A percentile compares a stretch with the other conserved stretches of the same genome.
These are phyloP conservation scores for Linum trigynum DNA, from an alignment of 345 rosid genomes.

Conservation along the genomic window DNA sequence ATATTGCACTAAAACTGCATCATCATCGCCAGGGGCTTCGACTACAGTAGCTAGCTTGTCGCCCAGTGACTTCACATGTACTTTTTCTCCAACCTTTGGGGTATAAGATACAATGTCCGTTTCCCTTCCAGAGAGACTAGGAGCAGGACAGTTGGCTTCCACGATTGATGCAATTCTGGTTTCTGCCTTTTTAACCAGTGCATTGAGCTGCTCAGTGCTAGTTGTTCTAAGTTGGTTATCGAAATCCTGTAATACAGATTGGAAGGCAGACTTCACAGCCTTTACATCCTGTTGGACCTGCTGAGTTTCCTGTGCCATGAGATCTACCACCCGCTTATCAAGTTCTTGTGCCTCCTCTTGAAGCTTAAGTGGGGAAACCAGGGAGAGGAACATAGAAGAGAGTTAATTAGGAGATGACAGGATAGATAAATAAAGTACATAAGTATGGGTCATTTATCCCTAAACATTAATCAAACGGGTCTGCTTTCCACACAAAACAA, in stretches of 20 bases:
- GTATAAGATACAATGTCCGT: constrained; percentile 24
- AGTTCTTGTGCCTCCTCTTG: constrained; percentile 60
- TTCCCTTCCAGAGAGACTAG: constrained; percentile 27
- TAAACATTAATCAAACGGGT: too few species aligned
- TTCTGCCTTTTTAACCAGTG: constrained; percentile 52
- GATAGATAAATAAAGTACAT: not conserved
- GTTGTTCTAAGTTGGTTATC: constrained; percentile 38
- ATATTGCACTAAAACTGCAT: constrained; percentile 54
- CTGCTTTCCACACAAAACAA: too few species aligned
- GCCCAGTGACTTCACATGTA: constrained; percentile 60
- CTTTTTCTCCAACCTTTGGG: constrained; percentile 67
- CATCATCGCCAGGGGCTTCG: constrained; percentile 60
- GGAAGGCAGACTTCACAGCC: constrained; percentile 42
- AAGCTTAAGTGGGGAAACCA: constrained; percentile 40
- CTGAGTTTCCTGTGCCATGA: constrained; percentile 50
- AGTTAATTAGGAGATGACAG: not conserved
- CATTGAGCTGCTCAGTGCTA: constrained; percentile 40
- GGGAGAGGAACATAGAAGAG: not conserved
- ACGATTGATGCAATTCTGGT: constrained; percentile 53
- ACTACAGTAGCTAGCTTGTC: constrained; percentile 65
- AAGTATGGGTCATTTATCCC: too few species aligned
- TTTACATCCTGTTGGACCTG: constrained; percentile 46
- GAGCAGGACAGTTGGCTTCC: constrained; percentile 38
- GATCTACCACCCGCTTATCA: constrained; percentile 42
- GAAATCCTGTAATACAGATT: constrained; percentile 43